Conservation (phyloP, 768 basidiomycete species). For the Termitomyces sp. region DNA sequence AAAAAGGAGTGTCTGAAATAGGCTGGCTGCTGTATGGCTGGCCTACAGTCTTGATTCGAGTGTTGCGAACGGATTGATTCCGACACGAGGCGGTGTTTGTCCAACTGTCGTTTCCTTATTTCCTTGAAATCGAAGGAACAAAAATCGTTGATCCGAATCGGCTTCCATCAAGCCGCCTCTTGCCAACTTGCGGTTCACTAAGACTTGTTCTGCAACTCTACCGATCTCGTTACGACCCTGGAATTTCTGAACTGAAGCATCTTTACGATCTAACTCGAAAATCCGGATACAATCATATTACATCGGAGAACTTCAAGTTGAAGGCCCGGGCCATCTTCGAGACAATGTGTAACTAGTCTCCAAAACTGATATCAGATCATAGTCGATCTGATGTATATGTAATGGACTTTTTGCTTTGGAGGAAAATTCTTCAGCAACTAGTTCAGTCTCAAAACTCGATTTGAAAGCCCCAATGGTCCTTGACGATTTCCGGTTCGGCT, state of each 20-base stretch:
- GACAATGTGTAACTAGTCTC: no score
- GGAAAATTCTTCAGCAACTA: neutral
- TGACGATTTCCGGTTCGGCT: neutral
- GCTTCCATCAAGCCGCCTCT: neutral
- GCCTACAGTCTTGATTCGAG: constrained; percentile 3
- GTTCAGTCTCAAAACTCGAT: neutral
- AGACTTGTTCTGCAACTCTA: neutral
- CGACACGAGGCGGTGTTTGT: constrained; percentile 11
- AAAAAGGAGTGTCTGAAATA: constrained; percentile 16
- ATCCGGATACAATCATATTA: neutral
- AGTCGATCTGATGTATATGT: no score
- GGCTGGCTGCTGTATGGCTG: constrained; percentile 9
- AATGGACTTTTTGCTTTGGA: no score
- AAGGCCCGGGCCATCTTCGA: no score
- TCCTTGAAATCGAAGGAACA: no score
- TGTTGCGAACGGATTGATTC: constrained; percentile 1
- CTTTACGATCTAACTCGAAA: neutral
- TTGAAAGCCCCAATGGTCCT: neutral
- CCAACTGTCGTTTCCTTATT: no score
- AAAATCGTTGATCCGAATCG: neutral
- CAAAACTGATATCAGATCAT: no score
- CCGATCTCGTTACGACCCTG: no score
- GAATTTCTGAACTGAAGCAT: neutral
- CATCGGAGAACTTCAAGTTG: neutral
- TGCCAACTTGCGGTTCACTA: no score